Base-by-base conservation (phyloP, 495 filamentous ascomycete species). In the Symbiotaphrina buchneri region DNA sequence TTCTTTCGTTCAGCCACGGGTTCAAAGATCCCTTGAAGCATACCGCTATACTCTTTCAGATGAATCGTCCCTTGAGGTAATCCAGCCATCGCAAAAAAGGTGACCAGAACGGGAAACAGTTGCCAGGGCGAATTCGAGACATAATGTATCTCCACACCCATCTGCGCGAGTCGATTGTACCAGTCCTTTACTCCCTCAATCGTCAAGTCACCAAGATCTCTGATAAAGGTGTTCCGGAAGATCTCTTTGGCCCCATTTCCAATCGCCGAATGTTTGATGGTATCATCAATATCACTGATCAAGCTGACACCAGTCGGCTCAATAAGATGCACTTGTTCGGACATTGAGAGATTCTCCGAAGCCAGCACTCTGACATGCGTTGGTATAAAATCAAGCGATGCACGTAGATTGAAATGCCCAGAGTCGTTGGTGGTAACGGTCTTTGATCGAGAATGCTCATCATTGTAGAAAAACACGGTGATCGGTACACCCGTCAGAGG, bases 211-310 rank as follows among this genome's bases (percentile, higher is more conserved):
- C 46, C 56, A 6, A 95, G 52, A 10, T 93, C 83, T 10, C 83
- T 73, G 28, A 90, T 71, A 42, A 99, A 95, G 0, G 81, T 80
- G 47, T 95, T 95, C 15, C 84, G 67, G 44, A 94, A 95, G 30
- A 94, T 91, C 47, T 99, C 87, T 24, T 78, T 74, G 0, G 85
- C 72, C 0, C 90, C 87, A 37, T 65, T 63, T 4, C 64, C 58
- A 39, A 99, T 87, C 10, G 78, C 87, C 2, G 90, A 94, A 41
- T 82, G 80, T 46, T 99, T 99, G 36, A 99, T 75, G 0, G 87
- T 99, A 49, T 99, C 87, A 44, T 99, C 87, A 36, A 99, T 84
- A 42, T 99, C 87, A 45, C 81, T 94, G 43, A 99, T 94, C 32
- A 99, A 34, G 44, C 84, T 94, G 39, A 99, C 61, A 15, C 87